Base-by-base conservation (phyloP, 768 basidiomycete species). In the Cystobasidium onofrii region DNA sequence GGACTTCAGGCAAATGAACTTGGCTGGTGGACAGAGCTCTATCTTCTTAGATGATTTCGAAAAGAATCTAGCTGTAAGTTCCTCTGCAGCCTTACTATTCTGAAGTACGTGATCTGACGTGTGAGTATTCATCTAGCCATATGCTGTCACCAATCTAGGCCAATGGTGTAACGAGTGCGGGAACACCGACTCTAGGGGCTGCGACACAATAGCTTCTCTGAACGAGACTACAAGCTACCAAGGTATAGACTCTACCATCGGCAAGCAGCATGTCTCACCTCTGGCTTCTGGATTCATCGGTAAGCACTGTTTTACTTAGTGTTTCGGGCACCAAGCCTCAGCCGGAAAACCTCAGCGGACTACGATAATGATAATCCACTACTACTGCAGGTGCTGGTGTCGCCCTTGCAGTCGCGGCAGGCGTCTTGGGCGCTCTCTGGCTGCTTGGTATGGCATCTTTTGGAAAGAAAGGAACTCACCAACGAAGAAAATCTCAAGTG, bases 251-350 rank as follows among this genome's bases (percentile, higher is more conserved):
- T 64, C 64, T n/a, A 67, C 65, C n/a, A 31, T 43, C 18, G 65
- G 63, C 29, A 36, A 63, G 46, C 75, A 76, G 73, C 27, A 66
- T 50, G 50, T 43, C 2, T 65, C 62, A 10, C 75, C 75, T 13
- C 20, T 76, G 17, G 73, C 36, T 13, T 61, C 75, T 17, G 75
- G 75, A 1, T 74, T 76, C 43, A 76, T 76, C 44, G 75, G 69
- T 64, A 13, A 41, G 63, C 23, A 20, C 6, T 23, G n/a, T 10
- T 33, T n/a, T 63, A n/a, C n/a, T 63, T 41, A 23, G 25, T 13
- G 29, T 27, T 23, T 41, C 6, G 13, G 6, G 62, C 33, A 9
- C 23, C 9, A 9, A n/a, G 23, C 12, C 33, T 10, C 12, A 9
- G 17, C 20, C 27, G 18, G n/a, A 29, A n/a, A 20, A 41, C 36